These are phyloP conservation scores for Hypomyces perniciosus DNA, from an alignment of 2,329 filamentous ascomycete genomes.

Conservation along the genomic window DNA sequence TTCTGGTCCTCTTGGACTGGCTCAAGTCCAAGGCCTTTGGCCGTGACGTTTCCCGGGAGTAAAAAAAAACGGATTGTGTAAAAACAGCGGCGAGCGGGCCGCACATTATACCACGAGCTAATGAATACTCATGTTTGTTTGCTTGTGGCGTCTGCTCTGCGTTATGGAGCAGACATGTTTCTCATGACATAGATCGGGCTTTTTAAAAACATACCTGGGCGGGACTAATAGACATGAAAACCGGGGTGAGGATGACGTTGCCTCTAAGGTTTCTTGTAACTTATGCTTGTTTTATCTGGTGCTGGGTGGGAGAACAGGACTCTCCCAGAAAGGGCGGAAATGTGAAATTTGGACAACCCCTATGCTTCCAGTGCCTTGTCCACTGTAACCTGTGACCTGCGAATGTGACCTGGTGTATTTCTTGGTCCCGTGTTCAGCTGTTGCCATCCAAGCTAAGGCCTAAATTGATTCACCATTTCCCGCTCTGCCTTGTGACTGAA, in stretches of 20 bases:
- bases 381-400: no score
- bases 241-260: conserved; percentile 6
- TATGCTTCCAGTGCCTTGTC: no score
- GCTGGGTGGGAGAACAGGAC: not conserved
- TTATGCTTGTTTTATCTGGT: conserved; percentile 8
- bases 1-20: conserved; percentile 92
- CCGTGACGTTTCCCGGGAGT: conserved; percentile 86
- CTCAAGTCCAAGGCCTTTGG: conserved; percentile 95
- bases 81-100: conserved; percentile 6
- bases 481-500: no score
- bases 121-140: conserved; percentile 4
- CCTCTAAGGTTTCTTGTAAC: conserved; percentile 5
- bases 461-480: no score
- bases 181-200: conserved; percentile 13
- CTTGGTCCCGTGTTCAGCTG: not conserved
- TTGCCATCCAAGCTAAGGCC: not conserved
- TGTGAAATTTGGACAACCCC: not conserved
- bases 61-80: conserved; percentile 27
- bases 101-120: conserved; percentile 1
- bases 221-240: conserved; percentile 8
- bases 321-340: not conserved
- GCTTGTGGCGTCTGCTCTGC: conserved; percentile 10
- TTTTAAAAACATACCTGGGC: conserved; percentile 1
- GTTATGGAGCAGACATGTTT: conserved; percentile 9
- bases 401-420: no score